Base-by-base conservation (phyloP, 2,329 filamentous ascomycete species). In the Cladosporium phlei region DNA sequence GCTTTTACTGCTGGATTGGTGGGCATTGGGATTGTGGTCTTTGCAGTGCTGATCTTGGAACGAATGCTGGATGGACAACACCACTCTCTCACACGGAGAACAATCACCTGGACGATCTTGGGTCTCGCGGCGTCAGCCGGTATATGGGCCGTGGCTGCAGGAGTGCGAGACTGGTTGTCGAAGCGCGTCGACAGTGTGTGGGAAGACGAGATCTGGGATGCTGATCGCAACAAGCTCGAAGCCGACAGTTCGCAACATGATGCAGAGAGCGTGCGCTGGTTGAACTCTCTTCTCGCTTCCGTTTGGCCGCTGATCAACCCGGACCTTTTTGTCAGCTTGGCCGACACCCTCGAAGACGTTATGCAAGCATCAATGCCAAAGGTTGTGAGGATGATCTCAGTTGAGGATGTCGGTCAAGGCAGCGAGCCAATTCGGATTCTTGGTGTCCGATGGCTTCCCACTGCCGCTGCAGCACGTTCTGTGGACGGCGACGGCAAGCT, bases 291-390 rank as follows among this genome's bases (percentile, higher is more conserved):
- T 1, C 59, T 88, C 6, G 70, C 76, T 3, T 78, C 83, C 1
- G 74, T 88, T 4, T 88, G 85, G 85, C 83, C 83, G 0, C 71
- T 89, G 22, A 75, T 88, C 58, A 88, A 88, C 58, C 85, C 85
- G 0, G 85, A 88, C 55, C 71, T 89, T 2, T 88, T 88, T 56
- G 74, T 77, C 1, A 80, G 78, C 25, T 63, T 88, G 2, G 76
- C 80, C 0, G 85, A 88, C 56, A 85, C 79, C 21, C 74, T 89
- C 3, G 85, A 88, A 64, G 85, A 88, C 61, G 82, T 88, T 38
- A 88, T 88, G 85, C 85, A 88, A 66, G 84, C 85, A 2, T 85
- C 81, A 7, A 67, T 88, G 14, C 83, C 85, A 0, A 80, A 76
- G 47, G 64, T 85, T 27, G 74, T 88, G 24, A 78, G 84, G 38